Conservation (phyloP, 306 rosid species). For the Heteromeles arbutifolia region DNA sequence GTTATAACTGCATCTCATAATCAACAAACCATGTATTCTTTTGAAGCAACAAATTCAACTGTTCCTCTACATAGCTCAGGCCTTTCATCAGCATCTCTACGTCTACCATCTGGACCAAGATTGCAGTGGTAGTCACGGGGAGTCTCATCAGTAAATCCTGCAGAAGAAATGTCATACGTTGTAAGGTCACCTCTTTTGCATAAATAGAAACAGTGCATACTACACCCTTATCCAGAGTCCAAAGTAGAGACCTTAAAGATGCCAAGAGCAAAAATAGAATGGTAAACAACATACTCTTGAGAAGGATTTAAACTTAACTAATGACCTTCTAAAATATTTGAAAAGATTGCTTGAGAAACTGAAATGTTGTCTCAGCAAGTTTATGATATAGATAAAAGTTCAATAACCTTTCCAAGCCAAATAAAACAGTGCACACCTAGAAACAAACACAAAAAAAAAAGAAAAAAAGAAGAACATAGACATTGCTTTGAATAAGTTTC, state of each 20-base stretch:
- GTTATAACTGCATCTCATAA: constrained; percentile 2
- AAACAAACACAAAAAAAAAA: not conserved
- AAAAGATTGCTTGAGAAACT: not conserved
- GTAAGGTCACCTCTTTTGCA: not conserved
- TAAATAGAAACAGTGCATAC: not conserved
- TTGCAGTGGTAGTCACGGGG: constrained; percentile 99
- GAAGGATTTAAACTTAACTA: not conserved
- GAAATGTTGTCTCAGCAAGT: not conserved
- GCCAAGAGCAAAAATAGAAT: not conserved
- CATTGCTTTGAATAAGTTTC: not conserved
- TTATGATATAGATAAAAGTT: not conserved
- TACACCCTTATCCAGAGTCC: not conserved
- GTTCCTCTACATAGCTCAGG: constrained; percentile 96
- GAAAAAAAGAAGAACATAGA: not conserved
- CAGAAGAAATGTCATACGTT: constrained; percentile 13
- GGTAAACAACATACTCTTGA: not conserved
- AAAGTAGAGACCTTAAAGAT: not conserved
- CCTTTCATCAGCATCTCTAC: constrained; percentile 96
- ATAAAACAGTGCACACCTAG: not conserved
- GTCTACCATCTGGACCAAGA: constrained; percentile 97
- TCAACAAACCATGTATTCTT: constrained; percentile 84
- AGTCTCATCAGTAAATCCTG: constrained; percentile 97
- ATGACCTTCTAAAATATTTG: not conserved
- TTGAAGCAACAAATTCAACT: constrained; percentile 93
- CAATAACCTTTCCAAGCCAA: not conserved